Conservation (phyloP, 1,284 basidiomycete genomes). For the Gymnopus androsaceus region DNA sequence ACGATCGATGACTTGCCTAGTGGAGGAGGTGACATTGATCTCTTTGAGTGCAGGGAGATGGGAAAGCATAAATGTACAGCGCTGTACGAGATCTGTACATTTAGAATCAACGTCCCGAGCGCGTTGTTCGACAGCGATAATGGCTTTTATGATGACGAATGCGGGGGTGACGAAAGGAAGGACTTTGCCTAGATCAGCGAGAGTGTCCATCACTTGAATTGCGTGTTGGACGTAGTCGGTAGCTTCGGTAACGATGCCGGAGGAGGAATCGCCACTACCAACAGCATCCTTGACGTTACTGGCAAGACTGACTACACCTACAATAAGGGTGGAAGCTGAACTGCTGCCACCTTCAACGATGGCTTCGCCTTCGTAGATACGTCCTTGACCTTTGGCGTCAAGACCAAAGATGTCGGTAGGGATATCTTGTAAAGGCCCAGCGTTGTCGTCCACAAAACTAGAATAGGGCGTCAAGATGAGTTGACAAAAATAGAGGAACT, state of each 20-base stretch:
- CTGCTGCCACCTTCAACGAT: not conserved
- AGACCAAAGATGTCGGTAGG: slow-evolving; percentile 7
- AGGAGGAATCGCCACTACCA: not conserved
- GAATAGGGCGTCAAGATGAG: too few species aligned
- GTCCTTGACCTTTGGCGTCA: slow-evolving; percentile 4
- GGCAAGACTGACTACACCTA: not conserved
- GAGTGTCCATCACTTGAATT: slow-evolving; percentile 29
- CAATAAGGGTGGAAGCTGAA: not conserved
- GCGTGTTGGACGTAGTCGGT: slow-evolving; percentile 26
- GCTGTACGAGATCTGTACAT: slow-evolving; percentile 39
- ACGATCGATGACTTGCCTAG: slow-evolving; percentile 29
- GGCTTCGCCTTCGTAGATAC: slow-evolving; percentile 3
- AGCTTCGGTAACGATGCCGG: not conserved
- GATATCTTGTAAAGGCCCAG: slow-evolving; percentile 9
- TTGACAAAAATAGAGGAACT: not conserved
- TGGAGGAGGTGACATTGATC: slow-evolving; percentile 33
- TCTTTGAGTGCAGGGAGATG: slow-evolving; percentile 35
- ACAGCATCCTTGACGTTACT: not conserved
- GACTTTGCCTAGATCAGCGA: slow-evolving; percentile 36
- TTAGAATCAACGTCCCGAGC: slow-evolving; percentile 39
- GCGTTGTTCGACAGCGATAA: slow-evolving; percentile 38
- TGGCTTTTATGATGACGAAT: slow-evolving; percentile 39
- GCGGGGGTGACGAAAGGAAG: slow-evolving; percentile 39
- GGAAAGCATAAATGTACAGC: slow-evolving; percentile 40
- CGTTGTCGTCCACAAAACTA: slow-evolving; percentile 15